Evolutionary conservation across 768 basidiomycete genomes (phyloP), one percentile per base, ranked within the genome.

Genomic region (Mycena indigotica): DNA sequence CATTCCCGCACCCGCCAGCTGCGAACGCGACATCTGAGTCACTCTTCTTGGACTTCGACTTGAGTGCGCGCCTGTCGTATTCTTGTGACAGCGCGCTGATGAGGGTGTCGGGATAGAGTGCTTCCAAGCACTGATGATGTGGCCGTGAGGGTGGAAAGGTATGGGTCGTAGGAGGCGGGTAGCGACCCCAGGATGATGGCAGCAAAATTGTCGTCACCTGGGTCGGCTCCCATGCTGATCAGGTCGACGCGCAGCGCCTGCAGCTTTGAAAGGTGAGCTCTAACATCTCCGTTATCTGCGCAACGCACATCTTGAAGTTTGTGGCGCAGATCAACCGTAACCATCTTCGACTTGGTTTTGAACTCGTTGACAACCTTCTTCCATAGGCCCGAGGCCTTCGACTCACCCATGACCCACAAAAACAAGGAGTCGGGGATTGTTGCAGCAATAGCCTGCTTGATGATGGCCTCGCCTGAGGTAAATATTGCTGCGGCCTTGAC

Each of bases 141-240:
- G 1, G 65, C 62, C 16, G 60, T 65, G 38, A 69, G 57, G 4
- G 67, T 45, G 16, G 66, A 55, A 23, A 69, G 32, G 21, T 64
- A 58, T 3, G 68, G 32, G 4, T 65, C 60, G 57, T 65, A 69
- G 15, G 66, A 66, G 13, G 38, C 10, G 1, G 69, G 70, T 21
- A 70, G 60, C 2, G 71, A 70, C 13, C 62, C 52, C 16, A 70
- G 54, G 50, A 69, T 61, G 6, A 70, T 69, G 1, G 64, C 56
- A 17, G 52, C 29, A 51, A 65, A 65, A 30, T 65, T 64, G 6
- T 64, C 60, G 25, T 70, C 61, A 4, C 52, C 32, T 4, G 62
- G 54, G 2, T 64, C 16, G 3, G 60, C 60, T 2, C 64, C 65
- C 68, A 69, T 70, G 30, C 56, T 51, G n/a, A 57, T 46, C 17